Percentiles rank a stretch among this genome's conserved stretches.
Conservation (phyloP, 1,284 basidiomycete genomes). For the Heliocybe sulcata region DNA sequence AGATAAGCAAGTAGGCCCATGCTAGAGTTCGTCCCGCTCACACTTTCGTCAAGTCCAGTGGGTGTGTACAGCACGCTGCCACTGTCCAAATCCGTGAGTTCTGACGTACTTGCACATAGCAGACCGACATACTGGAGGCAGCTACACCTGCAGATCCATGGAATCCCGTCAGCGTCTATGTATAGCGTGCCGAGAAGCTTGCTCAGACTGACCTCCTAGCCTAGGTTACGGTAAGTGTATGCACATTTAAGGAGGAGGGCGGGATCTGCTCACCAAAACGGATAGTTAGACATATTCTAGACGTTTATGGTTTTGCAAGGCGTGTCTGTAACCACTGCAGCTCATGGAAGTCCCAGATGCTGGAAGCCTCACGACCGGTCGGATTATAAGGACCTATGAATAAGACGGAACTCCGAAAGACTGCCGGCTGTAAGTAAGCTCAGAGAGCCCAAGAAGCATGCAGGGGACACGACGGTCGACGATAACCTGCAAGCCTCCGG, state of each 20-base stretch:
- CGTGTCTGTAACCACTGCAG: neutral
- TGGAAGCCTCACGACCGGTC: neutral
- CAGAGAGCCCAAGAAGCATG: neutral
- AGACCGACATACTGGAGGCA: conserved; percentile 56
- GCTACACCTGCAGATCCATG: conserved; percentile 46
- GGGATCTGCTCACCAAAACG: conserved; percentile 49
- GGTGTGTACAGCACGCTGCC: conserved; percentile 83
- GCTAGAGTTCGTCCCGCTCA: conserved; percentile 26
- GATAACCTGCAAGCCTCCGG: neutral
- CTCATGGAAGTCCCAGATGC: neutral
- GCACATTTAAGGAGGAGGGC: conserved; percentile 5
- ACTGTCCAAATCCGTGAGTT: conserved; percentile 36
- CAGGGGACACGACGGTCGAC: neutral
- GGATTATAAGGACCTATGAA: neutral
- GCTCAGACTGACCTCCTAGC: conserved; percentile 57
- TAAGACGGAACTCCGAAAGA: neutral
- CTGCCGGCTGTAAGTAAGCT: neutral
- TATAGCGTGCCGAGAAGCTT: conserved; percentile 1
- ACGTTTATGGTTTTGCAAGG: neutral
- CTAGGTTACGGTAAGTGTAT: conserved; percentile 27
- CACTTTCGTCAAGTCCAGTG: conserved; percentile 85
- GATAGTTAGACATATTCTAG: conserved; percentile 31
- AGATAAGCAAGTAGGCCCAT: neutral
- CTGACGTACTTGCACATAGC: conserved; percentile 5
- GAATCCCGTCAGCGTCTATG: neutral